These are phyloP conservation scores for Tulasnella sp. DNA, from an alignment of 768 basidiomycete species.

Conservation along the genomic window DNA sequence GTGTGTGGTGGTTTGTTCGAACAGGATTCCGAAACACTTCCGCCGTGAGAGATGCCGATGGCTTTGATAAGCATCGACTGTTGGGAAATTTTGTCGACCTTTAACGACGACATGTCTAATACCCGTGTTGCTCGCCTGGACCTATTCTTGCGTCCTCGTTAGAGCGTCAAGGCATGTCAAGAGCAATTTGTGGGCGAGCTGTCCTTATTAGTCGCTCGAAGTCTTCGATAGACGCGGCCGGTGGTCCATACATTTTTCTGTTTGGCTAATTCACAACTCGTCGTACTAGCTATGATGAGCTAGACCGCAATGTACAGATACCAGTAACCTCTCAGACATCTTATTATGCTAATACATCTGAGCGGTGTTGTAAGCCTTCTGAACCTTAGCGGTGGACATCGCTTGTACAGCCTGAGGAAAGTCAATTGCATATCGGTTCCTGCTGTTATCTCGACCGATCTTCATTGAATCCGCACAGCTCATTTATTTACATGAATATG, in stretches of 20 bases:
- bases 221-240: neutral
- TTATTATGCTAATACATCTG: neutral
- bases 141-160: neutral
- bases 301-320: neutral
- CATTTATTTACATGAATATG: neutral
- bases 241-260: neutral
- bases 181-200: neutral
- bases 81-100: neutral
- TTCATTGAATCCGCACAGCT: neutral
- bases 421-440: neutral
- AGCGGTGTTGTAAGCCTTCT: neutral
- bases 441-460: neutral
- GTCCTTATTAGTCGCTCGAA: neutral
- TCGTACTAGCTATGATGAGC: neutral
- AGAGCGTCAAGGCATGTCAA: constrained; percentile 3
- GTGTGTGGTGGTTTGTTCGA: neutral
- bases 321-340: neutral
- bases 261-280: neutral
- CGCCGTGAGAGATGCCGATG: neutral
- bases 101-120: constrained; percentile 5
- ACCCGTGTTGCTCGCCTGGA: constrained; percentile 10
- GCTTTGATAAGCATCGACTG: neutral
- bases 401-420: too few relatives aligned
- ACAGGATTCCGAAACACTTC: neutral
- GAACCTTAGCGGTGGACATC: too few relatives aligned